A percentile compares a stretch with the other conserved stretches of the same genome.
phyloP scores from a whole-genome alignment of 2,329 filamentous ascomycete species.

The Colletotrichum tropicicola region DNA sequence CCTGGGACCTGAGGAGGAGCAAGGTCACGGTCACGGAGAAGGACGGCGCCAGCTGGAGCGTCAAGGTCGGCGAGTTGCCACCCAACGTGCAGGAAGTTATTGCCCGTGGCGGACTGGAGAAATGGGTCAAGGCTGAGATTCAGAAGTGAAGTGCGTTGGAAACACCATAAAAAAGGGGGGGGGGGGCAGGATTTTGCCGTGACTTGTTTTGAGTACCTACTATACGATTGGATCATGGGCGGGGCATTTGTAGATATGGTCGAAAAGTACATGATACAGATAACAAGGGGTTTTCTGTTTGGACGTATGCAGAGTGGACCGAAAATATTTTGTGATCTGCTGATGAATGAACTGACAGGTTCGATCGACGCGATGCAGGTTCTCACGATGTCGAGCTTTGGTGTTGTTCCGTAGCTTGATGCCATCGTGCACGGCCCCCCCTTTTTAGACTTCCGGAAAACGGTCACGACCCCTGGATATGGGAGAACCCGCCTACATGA shows the following conservation, averaged over 20 bases:
- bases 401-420: no score
- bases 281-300: background rate
- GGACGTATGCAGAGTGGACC: no score
- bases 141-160: no score
- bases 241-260: background rate
- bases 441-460: background rate
- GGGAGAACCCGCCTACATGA: background rate
- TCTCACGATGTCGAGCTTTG: no score
- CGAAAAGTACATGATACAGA: background rate
- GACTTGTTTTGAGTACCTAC: no score
- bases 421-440: no score
- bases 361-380: no score
- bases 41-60: conserved; percentile 74
- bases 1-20: conserved; percentile 81
- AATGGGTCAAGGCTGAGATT: conserved; percentile 82
- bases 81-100: conserved; percentile 90
- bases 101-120: conserved; percentile 79
- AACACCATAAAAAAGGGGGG: background rate
- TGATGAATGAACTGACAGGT: no score
- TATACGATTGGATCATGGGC: background rate
- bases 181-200: no score
- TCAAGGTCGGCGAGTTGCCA: conserved; percentile 85
- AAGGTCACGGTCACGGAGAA: conserved; percentile 76
- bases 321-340: no score
- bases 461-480: background rate